Evolutionary conservation across 2,329 filamentous ascomycete species (phyloP).

Genomic region (Hypoxylon sp.): DNA sequence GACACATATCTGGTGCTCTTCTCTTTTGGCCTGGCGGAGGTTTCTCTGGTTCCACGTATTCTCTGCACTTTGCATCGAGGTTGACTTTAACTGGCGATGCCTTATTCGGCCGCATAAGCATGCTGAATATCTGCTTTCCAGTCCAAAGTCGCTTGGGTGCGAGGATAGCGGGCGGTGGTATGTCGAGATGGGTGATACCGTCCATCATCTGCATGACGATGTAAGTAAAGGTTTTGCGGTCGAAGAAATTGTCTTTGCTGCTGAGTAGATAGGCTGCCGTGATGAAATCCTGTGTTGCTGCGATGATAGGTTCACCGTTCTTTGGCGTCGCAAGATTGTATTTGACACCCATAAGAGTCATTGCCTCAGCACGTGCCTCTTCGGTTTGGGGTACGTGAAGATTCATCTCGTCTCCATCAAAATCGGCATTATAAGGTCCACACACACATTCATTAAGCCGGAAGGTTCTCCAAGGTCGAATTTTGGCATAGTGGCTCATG

Average conservation of each 20-base stretch:
- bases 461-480: constrained; percentile 95
- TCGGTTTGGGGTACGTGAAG: constrained; percentile 97
- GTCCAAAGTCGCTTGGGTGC: constrained; percentile 94
- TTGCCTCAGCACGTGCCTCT: constrained; percentile 94
- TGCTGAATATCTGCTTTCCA: constrained; percentile 95
- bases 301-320: constrained; percentile 98
- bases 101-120: constrained; percentile 90
- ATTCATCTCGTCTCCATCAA: constrained; percentile 99
- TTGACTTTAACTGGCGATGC: constrained; percentile 88
- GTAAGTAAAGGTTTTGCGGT: constrained; percentile 88
- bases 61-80: constrained; percentile 90
- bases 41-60: constrained; percentile 69
- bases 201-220: constrained; percentile 96
- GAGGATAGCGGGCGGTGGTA: constrained; percentile 88
- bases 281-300: constrained; percentile 99
- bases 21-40: constrained; percentile 66
- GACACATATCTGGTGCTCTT: constrained; percentile 77
- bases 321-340: constrained; percentile 96
- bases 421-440: constrained; percentile 98
- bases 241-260: constrained; percentile 93
- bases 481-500: constrained; percentile 93
- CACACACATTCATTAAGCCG: constrained; percentile 98
- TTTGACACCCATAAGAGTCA: constrained; percentile 97
- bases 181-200: constrained; percentile 80
- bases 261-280: constrained; percentile 93